Conservation (phyloP, 169 alveolate species). For the Amoebophrya sp. region DNA sequence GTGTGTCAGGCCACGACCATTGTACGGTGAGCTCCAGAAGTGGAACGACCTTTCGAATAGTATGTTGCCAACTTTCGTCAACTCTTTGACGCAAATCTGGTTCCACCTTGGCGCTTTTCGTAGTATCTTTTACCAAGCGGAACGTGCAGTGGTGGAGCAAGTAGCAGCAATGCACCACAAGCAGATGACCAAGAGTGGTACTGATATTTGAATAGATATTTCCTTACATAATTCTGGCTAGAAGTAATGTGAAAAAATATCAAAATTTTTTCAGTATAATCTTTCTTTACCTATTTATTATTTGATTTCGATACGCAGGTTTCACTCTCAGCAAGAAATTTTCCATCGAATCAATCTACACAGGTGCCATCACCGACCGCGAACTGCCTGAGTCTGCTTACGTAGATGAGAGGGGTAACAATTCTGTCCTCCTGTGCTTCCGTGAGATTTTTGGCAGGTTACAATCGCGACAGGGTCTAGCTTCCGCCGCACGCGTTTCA, state of each 20-base stretch:
- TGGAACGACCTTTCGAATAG: background rate
- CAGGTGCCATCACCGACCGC: too few species aligned
- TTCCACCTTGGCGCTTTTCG: background rate
- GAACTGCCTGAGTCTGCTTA: too few species aligned
- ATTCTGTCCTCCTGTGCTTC: background rate
- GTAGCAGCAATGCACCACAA: background rate
- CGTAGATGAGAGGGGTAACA: too few species aligned
- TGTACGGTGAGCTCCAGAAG: background rate
- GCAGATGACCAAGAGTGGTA: background rate
- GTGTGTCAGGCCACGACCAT: background rate
- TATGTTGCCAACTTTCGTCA: background rate
- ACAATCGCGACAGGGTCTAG: background rate
- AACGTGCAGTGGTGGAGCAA: background rate
- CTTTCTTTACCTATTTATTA: too few species aligned
- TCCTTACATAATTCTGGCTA: background rate
- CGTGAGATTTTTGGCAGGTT: background rate
- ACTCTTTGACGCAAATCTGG: background rate
- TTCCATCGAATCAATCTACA: too few species aligned
- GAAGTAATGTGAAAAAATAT: too few species aligned
- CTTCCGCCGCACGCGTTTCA: background rate
- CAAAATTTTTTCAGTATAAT: too few species aligned
- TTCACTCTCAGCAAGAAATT: too few species aligned
- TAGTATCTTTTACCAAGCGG: background rate
- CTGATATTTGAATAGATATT: background rate
- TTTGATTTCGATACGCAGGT: too few species aligned